Percentiles rank a stretch among this genome's conserved stretches.
Evolutionary conservation across 2,329 filamentous ascomycete genomes (phyloP).

Genomic region (Aspergillus transmontanensis): DNA sequence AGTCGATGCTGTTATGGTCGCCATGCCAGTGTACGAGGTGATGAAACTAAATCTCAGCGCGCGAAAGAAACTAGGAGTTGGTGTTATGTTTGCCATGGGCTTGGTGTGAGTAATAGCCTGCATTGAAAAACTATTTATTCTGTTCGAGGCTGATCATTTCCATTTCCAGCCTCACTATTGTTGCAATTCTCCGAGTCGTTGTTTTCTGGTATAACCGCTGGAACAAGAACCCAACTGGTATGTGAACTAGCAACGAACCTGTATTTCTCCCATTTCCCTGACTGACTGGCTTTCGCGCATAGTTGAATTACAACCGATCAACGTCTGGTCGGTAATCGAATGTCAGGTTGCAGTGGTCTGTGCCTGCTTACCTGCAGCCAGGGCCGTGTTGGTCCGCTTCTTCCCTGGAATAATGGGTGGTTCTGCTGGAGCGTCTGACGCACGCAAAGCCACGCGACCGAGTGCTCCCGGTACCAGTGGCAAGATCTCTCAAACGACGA

Average conservation of each 20-base stretch:
- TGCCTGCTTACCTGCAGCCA: slow-evolving; percentile 28
- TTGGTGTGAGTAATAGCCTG: slow-evolving; percentile 13
- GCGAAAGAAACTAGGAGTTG: slow-evolving; percentile 21
- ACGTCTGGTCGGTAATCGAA: slow-evolving; percentile 33
- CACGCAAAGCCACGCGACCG: slow-evolving; percentile 6
- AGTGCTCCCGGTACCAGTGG: slow-evolving; percentile 11
- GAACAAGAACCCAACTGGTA: slow-evolving; percentile 23
- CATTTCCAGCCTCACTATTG: slow-evolving; percentile 21
- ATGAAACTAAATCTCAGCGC: slow-evolving; percentile 20
- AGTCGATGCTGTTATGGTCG: slow-evolving; percentile 24
- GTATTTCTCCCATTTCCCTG: too few species aligned
- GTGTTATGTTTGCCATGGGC: slow-evolving; percentile 24
- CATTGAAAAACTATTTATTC: neutral
- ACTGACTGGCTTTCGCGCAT: too few species aligned
- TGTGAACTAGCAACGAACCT: too few species aligned
- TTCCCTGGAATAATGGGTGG: slow-evolving; percentile 21
- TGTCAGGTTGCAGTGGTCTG: slow-evolving; percentile 29
- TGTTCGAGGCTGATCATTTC: neutral
- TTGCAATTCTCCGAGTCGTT: slow-evolving; percentile 29
- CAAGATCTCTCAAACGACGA: slow-evolving; percentile 28
- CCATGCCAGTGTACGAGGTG: slow-evolving; percentile 26
- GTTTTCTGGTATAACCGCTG: slow-evolving; percentile 30
- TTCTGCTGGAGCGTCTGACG: slow-evolving; percentile 14
- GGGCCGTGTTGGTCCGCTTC: slow-evolving; percentile 25
- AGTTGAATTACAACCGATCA: slow-evolving; percentile 27